phyloP scores from a whole-genome alignment of 352 stramenopile species.

The Phytophthora agathidicida region DNA sequence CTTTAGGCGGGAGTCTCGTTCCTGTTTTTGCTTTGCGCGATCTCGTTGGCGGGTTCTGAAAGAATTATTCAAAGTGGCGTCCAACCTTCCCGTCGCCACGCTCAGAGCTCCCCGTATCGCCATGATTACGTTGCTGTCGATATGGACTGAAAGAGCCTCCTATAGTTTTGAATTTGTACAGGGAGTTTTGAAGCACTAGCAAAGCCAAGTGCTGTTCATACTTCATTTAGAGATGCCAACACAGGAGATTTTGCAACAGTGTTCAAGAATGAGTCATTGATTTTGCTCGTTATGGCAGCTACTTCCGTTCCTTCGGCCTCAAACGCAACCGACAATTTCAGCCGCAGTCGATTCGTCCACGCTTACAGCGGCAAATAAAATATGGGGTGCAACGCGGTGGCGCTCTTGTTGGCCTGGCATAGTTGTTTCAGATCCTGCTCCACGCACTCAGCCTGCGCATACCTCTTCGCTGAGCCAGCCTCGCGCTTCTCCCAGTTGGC shows the following conservation, averaged over 20 bases:
- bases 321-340: slow-evolving; percentile 14
- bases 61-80: slow-evolving; percentile 41
- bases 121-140: slow-evolving; percentile 63
- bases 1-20: slow-evolving; percentile 62
- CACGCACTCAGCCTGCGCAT: slow-evolving; percentile 43
- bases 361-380: slow-evolving; percentile 62
- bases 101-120: slow-evolving; percentile 47
- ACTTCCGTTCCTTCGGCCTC: slow-evolving; percentile 3
- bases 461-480: slow-evolving; percentile 43
- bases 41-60: slow-evolving; percentile 57
- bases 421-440: slow-evolving; percentile 41
- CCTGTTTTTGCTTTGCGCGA: slow-evolving; percentile 72
- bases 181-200: no score
- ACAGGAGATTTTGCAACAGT: background rate
- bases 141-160: slow-evolving; percentile 43
- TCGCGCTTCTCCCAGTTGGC: slow-evolving; percentile 66
- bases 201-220: no score
- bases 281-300: slow-evolving; percentile 16
- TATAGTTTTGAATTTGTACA: background rate
- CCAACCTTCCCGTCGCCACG: slow-evolving; percentile 22
- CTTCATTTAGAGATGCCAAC: background rate
- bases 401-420: slow-evolving; percentile 38
- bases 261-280: slow-evolving; percentile 9
- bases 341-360: slow-evolving; percentile 1
- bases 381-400: slow-evolving; percentile 43